Conservation (phyloP, 306 rosid species). For the Morella rubra region DNA sequence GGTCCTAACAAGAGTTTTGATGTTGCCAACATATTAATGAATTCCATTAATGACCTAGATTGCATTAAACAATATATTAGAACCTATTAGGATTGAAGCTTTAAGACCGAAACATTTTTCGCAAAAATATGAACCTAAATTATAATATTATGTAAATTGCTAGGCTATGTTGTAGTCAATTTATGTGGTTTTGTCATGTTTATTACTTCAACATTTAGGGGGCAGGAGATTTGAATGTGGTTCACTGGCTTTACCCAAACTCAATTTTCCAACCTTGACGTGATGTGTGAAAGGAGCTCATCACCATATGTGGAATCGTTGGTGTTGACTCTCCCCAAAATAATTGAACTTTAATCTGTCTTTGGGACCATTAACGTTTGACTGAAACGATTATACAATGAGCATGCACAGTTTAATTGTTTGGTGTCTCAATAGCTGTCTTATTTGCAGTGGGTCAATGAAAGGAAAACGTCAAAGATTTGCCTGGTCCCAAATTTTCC, state of each 20-base stretch:
- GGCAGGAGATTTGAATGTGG: conserved; percentile 3
- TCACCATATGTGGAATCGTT: not conserved
- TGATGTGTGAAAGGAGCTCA: conserved; percentile 27
- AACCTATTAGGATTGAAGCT: no score
- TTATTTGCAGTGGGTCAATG: not conserved
- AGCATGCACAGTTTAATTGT: conserved; percentile 3
- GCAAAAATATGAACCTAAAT: no score
- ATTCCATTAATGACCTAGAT: fast-evolving
- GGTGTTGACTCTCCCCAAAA: conserved; percentile 17
- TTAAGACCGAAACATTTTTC: no score
- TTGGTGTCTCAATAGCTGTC: no score
- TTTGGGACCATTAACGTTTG: conserved; percentile 19
- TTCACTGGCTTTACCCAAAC: conserved; percentile 13
- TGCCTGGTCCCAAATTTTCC: conserved; percentile 1
- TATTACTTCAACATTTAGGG: not conserved
- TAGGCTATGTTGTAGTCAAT: not conserved
- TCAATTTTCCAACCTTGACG: conserved; percentile 32
- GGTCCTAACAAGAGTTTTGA: no score
- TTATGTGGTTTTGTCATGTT: conserved; percentile 19
- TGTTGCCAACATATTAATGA: no score
- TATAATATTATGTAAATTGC: no score
- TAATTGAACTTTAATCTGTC: not conserved
- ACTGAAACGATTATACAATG: conserved; percentile 15
- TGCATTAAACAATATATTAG: no score
- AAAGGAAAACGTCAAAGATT: not conserved